Conservation (phyloP, 2,329 filamentous ascomycete genomes). For the Aspergillus clavatus region DNA sequence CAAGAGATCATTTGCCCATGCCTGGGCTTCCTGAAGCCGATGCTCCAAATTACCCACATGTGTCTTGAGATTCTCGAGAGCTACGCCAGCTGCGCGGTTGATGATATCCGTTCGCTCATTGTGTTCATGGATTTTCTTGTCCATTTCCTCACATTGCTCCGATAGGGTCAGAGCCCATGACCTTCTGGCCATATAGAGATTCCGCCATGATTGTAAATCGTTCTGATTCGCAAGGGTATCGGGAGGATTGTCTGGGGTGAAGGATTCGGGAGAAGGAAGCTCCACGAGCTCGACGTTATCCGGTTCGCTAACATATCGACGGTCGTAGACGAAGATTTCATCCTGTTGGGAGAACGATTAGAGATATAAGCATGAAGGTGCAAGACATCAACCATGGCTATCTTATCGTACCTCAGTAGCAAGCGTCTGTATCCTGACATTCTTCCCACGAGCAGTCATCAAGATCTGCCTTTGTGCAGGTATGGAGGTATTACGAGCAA, state of each 20-base stretch:
- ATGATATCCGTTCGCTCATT: constrained; percentile 50
- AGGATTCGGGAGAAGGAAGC: constrained; percentile 52
- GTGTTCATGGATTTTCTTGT: constrained; percentile 55
- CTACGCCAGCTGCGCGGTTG: constrained; percentile 73
- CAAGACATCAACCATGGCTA: not conserved
- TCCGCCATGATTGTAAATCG: constrained; percentile 81
- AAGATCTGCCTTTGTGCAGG: constrained; percentile 75
- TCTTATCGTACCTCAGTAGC: constrained; percentile 63
- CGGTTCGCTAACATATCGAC: constrained; percentile 57
- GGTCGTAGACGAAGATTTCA: constrained; percentile 90
- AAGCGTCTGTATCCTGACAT: constrained; percentile 74
- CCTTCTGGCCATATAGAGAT: constrained; percentile 73
- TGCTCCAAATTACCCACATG: constrained; percentile 44
- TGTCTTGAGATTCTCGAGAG: constrained; percentile 66
- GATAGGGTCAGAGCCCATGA: constrained; percentile 71
- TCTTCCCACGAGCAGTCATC: constrained; percentile 78
- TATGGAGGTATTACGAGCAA: constrained; percentile 69
- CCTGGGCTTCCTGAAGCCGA: constrained; percentile 43
- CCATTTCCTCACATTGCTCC: constrained; percentile 64
- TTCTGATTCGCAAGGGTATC: constrained; percentile 76
- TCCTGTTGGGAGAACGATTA: constrained; percentile 49
- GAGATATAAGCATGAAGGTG: not conserved
- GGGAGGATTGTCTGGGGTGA: constrained; percentile 61
- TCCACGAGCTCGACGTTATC: constrained; percentile 47
- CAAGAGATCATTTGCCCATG: constrained; percentile 43